Percentiles rank a stretch among this genome's conserved stretches.
Conservation (phyloP, 2,329 filamentous ascomycete genomes). For the Aspergillus sp. region DNA sequence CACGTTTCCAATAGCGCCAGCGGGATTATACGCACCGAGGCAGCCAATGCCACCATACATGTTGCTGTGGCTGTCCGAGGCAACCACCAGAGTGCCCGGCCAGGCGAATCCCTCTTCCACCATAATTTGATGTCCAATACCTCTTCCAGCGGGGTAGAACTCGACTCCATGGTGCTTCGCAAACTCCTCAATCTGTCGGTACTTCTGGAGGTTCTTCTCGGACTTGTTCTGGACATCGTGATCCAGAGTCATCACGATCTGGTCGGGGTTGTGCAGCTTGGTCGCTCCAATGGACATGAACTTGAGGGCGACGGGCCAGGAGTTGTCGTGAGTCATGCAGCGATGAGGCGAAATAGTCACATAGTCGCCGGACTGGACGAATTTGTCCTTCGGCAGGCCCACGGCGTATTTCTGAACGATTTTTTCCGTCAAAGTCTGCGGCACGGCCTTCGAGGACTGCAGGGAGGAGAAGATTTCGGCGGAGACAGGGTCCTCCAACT, state of each 20-base stretch:
- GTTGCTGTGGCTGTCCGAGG: conserved; percentile 69
- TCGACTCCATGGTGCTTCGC: conserved; percentile 73
- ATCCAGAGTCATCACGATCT: conserved; percentile 81
- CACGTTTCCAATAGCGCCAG: too few species aligned
- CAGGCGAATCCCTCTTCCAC: conserved; percentile 81
- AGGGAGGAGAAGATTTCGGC: conserved; percentile 74
- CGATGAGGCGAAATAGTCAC: conserved; percentile 69
- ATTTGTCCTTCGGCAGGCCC: conserved; percentile 72
- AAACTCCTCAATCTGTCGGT: conserved; percentile 77
- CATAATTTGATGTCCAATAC: conserved; percentile 78
- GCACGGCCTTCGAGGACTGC: conserved; percentile 53
- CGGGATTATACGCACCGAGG: conserved; percentile 37
- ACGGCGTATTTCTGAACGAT: conserved; percentile 81
- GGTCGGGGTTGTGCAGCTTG: conserved; percentile 66
- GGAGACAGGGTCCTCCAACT: conserved; percentile 59
- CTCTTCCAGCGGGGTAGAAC: conserved; percentile 73
- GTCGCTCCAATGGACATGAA: conserved; percentile 81
- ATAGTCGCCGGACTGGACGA: conserved; percentile 78
- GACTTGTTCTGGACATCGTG: conserved; percentile 86
- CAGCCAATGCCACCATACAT: conserved; percentile 80
- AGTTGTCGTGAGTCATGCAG: conserved; percentile 87
- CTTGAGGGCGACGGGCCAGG: conserved; percentile 72
- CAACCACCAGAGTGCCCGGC: conserved; percentile 82
- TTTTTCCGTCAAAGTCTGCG: conserved; percentile 88
- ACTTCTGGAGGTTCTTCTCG: conserved; percentile 78